Percentiles rank a stretch among this genome's conserved stretches.
Evolutionary conservation across 306 rosid species (phyloP).

Genomic region (Prunus mira): DNA sequence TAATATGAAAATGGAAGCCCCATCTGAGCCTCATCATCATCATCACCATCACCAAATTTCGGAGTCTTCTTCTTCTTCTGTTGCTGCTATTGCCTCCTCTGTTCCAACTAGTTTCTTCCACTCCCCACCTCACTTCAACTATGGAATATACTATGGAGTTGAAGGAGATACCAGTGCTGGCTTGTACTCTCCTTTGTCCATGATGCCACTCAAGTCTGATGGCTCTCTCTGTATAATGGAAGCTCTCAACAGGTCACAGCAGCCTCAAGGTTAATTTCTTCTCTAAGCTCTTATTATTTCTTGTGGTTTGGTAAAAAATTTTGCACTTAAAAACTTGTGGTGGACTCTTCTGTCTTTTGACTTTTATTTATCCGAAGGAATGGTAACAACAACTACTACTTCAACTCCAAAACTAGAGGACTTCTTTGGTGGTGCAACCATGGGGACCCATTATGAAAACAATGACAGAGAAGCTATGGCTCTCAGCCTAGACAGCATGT

Average conservation of each 20-base stretch:
- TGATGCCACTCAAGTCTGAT: constrained; percentile 83
- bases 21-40: constrained; percentile 29
- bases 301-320: not conserved
- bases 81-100: constrained; percentile 17
- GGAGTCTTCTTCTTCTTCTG: constrained; percentile 35
- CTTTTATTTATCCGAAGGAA: constrained; percentile 32
- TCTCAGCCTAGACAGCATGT: constrained; percentile 66
- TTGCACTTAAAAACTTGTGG: not conserved
- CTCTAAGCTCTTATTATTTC: not conserved
- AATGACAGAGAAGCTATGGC: constrained; percentile 58
- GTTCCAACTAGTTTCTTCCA: constrained; percentile 45
- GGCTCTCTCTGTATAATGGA: constrained; percentile 73
- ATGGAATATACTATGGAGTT: constrained; percentile 55
- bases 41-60: constrained; percentile 22
- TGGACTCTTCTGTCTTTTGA: constrained; percentile 10
- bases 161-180: constrained; percentile 46
- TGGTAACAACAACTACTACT: constrained; percentile 50
- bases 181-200: constrained; percentile 52
- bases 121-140: constrained; percentile 44
- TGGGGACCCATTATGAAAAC: constrained; percentile 72
- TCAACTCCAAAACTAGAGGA: constrained; percentile 83
- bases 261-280: constrained; percentile 54
- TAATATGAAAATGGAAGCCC: constrained; percentile 47
- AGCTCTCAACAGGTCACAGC: constrained; percentile 54
- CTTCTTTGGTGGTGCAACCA: constrained; percentile 64